Conservation (phyloP, 306 rosid genomes). For the Cucurbita moschata region DNA sequence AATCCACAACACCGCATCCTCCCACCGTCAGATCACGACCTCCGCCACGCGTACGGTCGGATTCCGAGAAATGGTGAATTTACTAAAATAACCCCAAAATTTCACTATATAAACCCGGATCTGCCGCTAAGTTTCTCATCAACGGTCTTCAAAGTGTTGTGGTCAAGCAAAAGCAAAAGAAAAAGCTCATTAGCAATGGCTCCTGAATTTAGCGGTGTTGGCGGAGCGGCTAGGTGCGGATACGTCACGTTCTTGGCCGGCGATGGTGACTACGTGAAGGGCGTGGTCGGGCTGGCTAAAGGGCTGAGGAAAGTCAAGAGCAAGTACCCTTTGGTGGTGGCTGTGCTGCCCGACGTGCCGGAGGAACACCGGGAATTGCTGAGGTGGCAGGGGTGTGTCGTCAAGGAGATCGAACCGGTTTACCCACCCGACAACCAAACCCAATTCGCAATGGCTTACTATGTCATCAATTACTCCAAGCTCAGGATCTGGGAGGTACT, state of each 20-base stretch:
- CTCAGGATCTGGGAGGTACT: conserved; percentile 74
- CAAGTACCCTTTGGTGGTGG: conserved; percentile 63
- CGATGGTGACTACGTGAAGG: conserved; percentile 54
- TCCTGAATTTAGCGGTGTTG: conserved; percentile 19
- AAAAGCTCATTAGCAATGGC: conserved; percentile 13
- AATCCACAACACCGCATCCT: not conserved
- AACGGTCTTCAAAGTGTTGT: not conserved
- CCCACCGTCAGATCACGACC: conserved; percentile 18
- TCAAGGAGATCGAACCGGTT: conserved; percentile 47
- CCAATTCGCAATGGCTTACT: conserved; percentile 59
- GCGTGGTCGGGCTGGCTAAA: conserved; percentile 78
- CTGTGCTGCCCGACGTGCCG: conserved; percentile 65
- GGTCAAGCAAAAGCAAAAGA: too few species aligned
- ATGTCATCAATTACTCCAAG: conserved; percentile 84
- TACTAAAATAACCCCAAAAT: too few species aligned
- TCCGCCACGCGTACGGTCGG: not conserved
- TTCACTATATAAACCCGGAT: not conserved
- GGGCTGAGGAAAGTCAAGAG: conserved; percentile 54
- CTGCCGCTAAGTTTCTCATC: not conserved
- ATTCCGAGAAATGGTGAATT: not conserved
- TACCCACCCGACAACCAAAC: conserved; percentile 68
- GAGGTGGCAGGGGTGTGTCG: conserved; percentile 47
- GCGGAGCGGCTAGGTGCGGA: conserved; percentile 13
- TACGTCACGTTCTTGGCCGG: conserved; percentile 81
- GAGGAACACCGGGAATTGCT: conserved; percentile 45